Evolutionary conservation across 1,284 basidiomycete genomes (phyloP), one percentile per base, ranked within the genome.

Genomic region (Trichosporon sp.): DNA sequence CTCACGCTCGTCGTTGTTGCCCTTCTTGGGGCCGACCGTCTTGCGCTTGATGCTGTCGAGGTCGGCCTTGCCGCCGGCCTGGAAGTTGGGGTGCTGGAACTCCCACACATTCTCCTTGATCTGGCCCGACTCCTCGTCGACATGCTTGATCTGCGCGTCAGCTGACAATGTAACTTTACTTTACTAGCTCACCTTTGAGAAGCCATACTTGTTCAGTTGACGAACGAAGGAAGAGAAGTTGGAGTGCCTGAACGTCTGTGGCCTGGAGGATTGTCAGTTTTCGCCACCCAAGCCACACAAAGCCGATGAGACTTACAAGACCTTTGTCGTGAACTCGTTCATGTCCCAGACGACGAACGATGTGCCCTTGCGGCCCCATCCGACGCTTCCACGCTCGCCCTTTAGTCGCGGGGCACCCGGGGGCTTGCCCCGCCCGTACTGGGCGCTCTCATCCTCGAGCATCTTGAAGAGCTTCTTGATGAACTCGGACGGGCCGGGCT

Each of bases 161-260:
- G 60, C 27, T 42, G 6, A 34, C 34, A 34, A 15, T 23, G 18
- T 18, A 9, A 13, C 12, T 29, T 34, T 27, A 42, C 35, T 68
- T 51, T 69, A 69, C 65, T 9, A 21, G n/a, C 44, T 76, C 67
- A 90, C 92, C 86, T 98, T 98, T 86, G 96, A 94, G 78, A 98
- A 98, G 78, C 97, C 95, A 80, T 98, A 98, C 85, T 98, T 98
- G 88, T 98, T 98, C 51, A 98, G 86, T 83, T 98, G 95, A 11
- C 94, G 87, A 3, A 96, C 93, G 78, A 96, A 96, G 67, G 88
- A 90, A 31, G 95, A 94, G 82, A 98, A 98, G 79, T 98, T 98
- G 18, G 92, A 95, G 82, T 98, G 95, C 78, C 97, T 93, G 87
- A 98, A 98, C 84, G 97, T 91, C 65, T 92, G 90, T 0, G 95